Base-by-base conservation (phyloP, 1,139 yeast genomes). In the Taphrina wiesneri region DNA sequence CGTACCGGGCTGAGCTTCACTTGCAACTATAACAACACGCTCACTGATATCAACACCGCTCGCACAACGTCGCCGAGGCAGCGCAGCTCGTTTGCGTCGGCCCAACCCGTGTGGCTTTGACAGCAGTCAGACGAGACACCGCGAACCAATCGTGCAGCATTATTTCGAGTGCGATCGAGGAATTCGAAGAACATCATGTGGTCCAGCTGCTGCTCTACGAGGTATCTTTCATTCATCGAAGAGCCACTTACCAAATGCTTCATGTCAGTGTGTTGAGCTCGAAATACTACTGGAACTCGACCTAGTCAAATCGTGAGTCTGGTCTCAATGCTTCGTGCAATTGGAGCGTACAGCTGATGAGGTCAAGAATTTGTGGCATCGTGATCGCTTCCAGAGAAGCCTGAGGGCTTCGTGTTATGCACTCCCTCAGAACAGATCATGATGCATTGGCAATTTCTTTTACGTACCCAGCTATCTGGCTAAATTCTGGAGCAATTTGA, bases 91-190 rank as follows among this genome's bases (percentile, higher is more conserved):
- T 13, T 39, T 39, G 43, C 43, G 43, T 7, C 43, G 43, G 43
- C 19, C 43, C 43, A 39, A 15, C 6, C 43, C 19, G 43, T 13
- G 43, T 39, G 43, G 28, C 28, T 45, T 45, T 45, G 49, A 45
- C 49, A 45, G 49, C 28, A 45, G 49, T 45, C 49, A 45, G 45
- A 5, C 45, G 28, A 45, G 49, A 45, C 49, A 19, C 7, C 26
- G n/a, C 7, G 49, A 7, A 45, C 49, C 49, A 45, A 45, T 45
- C 49, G 49, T 45, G 43, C 43, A 7, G 17, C 43, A 7, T 15
- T 39, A n/a, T 13, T 39, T 39, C n/a, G 17, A 39, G 34, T 6
- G 6, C 43, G 43, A 39, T 13, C 17, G 17, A 39, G 19, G 15
- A 19, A n/a, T n/a, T n/a, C n/a, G n/a, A n/a, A n/a, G n/a, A n/a